Base-by-base conservation (phyloP, 805 yeast genomes). In the Lipomyces orientalis region DNA sequence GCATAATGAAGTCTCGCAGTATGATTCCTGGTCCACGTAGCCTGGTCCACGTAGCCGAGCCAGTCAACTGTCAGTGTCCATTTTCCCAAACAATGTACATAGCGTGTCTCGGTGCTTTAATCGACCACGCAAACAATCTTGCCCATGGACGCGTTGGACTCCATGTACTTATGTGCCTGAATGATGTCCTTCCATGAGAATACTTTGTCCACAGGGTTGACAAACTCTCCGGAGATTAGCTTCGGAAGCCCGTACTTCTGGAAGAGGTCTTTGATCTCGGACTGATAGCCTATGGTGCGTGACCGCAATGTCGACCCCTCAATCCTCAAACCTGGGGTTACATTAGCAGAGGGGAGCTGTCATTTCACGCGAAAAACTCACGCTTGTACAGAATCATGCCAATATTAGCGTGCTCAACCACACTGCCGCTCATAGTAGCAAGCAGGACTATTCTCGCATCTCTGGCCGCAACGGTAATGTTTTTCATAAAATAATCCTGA, bases 251-350 rank as follows among this genome's bases (percentile, higher is more conserved):
- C 66, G 33, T 71, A 73, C 54, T 72, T 68, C n/a, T 55, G 73
- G 37, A 79, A 51, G 35, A 67, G 70, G 25, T 73, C 75, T 16
- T 75, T 60, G 29, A 77, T 67, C 33, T 64, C 59, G 31, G 64
- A 22, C 66, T 76, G 76, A 60, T 75, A 74, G 19, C 64, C 70
- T 1, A 73, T 68, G 7, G 70, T 31, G 10, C 77, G 72, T 0
- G 76, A 58, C 29, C 81, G 72, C 46, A 79, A 60, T 5, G 78
- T 76, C 12, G 78, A 71, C 12, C 80, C 79, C 25, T 69, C 70
- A 10, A 79, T 35, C 1, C 69, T 54, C 25, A 76, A 61, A 4
- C 64, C 67, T 64, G 46, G n/a, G 1, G 55, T 4, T 14, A 9
- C 12, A 19, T 31, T 6, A 35, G 58, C 29, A 12, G 31, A 10